Base-by-base conservation (phyloP, 2,329 filamentous ascomycete species). In the Colletotrichum brevisporum region DNA sequence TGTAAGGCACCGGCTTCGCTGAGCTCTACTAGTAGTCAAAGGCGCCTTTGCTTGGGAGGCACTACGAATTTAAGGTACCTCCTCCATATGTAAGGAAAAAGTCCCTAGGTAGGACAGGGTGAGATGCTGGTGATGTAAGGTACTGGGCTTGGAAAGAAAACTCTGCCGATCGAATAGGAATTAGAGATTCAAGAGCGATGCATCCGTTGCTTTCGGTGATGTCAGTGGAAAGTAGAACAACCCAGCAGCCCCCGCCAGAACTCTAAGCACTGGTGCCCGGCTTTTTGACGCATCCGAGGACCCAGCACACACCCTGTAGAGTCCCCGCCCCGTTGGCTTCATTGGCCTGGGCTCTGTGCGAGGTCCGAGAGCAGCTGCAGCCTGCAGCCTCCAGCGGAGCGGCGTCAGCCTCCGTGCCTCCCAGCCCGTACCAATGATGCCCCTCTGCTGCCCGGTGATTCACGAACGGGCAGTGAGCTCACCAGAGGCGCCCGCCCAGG, bases 161-260 rank as follows among this genome's bases (percentile, higher is more conserved):
- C 62, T 61, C 26, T 69, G 67, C 63, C 51, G 51, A 61, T 56
- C 43, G 51, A 41, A 39, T 61, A 47, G 51, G 36, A 60, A 56
- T 51, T 66, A 62, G 55, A 67, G 63, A 66, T 66, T 65, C 47
- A n/a, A 39, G 50, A 48, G 26, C 39, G 67, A 69, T 65, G 63
- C 62, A 69, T 60, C 65, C 60, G 54, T 68, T 26, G 26, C 66
- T 69, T 63, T 69, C 48, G 63, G 67, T 69, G 67, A 69, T 69
- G 67, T 69, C 67, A 69, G 67, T 52, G 62, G 55, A 41, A 52
- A 57, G 43, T 67, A 56, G 62, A 69, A 60, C 62, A 67, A 48
- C 54, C 43, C 63, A 57, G 62, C 51, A 55, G 31, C 31, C 31
- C 63, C 41, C 47, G 15, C 21, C 24, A 47, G 24, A 61, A 51